A percentile compares a stretch with the other conserved stretches of the same genome.
Conservation (phyloP, 495 filamentous ascomycete species). For the Lepraria neglecta region DNA sequence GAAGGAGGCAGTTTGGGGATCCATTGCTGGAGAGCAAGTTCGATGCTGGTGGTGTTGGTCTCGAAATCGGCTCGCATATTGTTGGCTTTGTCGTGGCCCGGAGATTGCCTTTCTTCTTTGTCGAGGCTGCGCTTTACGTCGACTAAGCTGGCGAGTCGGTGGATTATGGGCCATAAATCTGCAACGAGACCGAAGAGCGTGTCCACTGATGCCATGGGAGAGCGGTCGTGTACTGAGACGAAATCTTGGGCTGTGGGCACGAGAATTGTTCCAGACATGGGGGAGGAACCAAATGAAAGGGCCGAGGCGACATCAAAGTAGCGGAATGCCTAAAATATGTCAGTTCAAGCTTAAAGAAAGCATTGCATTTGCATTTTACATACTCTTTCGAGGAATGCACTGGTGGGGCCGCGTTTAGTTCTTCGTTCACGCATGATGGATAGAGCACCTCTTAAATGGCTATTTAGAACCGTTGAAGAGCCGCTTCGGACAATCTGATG, state of each 20-base stretch:
- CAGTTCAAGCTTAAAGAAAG: slow-evolving; percentile 6
- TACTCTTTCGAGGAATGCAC: slow-evolving; percentile 53
- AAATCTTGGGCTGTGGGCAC: slow-evolving; percentile 37
- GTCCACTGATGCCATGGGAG: slow-evolving; percentile 46
- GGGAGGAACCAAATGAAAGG: slow-evolving; percentile 54
- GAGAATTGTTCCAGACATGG: slow-evolving; percentile 46
- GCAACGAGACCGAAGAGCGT: slow-evolving; percentile 57
- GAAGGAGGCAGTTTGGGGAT: slow-evolving; percentile 36
- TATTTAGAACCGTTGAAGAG: slow-evolving; percentile 50
- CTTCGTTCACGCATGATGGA: slow-evolving; percentile 49
- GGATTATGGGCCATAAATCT: slow-evolving; percentile 57
- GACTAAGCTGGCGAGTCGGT: slow-evolving; percentile 51
- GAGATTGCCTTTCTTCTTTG: slow-evolving; percentile 35
- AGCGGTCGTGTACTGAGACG: slow-evolving; percentile 41
- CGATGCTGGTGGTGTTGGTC: slow-evolving; percentile 49
- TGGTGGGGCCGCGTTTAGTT: slow-evolving; percentile 44
- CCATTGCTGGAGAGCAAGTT: slow-evolving; percentile 51
- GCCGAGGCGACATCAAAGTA: slow-evolving; percentile 62
- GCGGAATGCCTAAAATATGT: slow-evolving; percentile 45
- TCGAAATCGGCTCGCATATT: slow-evolving; percentile 51
- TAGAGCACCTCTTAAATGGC: slow-evolving; percentile 54
- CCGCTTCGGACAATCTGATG: slow-evolving; percentile 54
- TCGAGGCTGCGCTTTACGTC: slow-evolving; percentile 47
- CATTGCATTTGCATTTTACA: slow-evolving; percentile 20
- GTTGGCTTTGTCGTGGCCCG: slow-evolving; percentile 41